Base-by-base conservation (phyloP, 1,284 basidiomycete genomes). In the Leccinum subatratum region DNA sequence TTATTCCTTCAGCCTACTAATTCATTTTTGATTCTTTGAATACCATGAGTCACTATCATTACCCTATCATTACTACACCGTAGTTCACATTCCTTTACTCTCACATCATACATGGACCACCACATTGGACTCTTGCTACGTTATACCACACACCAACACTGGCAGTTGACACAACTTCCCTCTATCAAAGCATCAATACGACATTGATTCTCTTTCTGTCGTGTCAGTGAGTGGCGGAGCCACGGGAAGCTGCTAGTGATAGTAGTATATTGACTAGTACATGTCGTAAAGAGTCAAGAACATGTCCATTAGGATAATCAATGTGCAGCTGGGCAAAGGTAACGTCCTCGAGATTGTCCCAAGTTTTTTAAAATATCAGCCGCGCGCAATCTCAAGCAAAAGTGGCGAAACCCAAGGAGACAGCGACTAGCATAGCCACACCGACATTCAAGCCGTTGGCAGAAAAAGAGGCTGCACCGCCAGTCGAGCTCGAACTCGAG, bases 391-490 rank as follows among this genome's bases (percentile, higher is more conserved):
- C 59, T 72, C 58, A 82, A 64, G 79, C 78, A 61, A 83, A 72
- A 51, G 78, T 45, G 25, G 72, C 71, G 61, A 83, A 77, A 56
- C 72, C 73, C 3, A 77, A 75, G 12, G 71, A 73, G 34, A 80
- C 71, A 11, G 74, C 74, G 7, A 78, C 61, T 34, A 82, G 66
- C 61, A 75, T 67, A 14, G 71, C 69, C n/a, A 73, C 64, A 57
- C 70, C 73, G 48, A 69, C 57, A 34, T 68, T 68, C 6, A 78
- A 30, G 63, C 67, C 65, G 63, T 42, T 63, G 65, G 73, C 64
- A 5, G 70, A 72, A 45, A 77, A 66, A 28, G 73, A 63, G 16
- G 66, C 57, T 20, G 76, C 76, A 3, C 73, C 77, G 67, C 76
- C 74, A 9, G 71, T 71, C 16, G 71, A 70, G n/a, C 67, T 71